Conservation (phyloP, 129 eudicot genomes). For the Erigeron canadensis region DNA sequence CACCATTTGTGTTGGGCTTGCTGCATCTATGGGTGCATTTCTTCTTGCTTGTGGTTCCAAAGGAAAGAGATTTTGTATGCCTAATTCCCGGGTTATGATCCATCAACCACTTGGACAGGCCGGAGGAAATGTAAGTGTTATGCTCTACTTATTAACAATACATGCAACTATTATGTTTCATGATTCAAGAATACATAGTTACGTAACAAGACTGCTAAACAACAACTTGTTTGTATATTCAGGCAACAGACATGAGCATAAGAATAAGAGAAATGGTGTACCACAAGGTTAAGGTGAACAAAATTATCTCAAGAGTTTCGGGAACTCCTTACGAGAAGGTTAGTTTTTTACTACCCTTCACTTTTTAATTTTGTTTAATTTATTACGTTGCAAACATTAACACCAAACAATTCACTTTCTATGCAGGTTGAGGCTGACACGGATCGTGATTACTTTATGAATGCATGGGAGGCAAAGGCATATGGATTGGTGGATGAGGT, state of each 20-base stretch:
- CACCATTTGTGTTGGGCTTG: conserved; percentile 81
- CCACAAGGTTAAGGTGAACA: conserved; percentile 73
- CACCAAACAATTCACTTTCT: neutral
- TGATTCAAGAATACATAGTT: neutral
- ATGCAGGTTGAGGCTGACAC: conserved; percentile 77
- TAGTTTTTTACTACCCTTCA: conserved; percentile 5
- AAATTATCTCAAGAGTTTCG: conserved; percentile 73
- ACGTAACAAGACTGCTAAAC: too few species aligned
- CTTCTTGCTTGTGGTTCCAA: conserved; percentile 89
- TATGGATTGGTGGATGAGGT: conserved; percentile 87
- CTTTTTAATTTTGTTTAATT: too few species aligned
- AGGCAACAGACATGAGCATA: conserved; percentile 81
- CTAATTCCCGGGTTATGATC: conserved; percentile 91
- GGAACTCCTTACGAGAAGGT: conserved; percentile 93
- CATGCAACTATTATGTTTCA: neutral
- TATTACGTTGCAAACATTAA: neutral
- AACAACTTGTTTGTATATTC: conserved; percentile 20
- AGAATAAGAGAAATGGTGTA: conserved; percentile 74
- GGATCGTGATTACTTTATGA: conserved; percentile 73
- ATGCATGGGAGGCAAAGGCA: conserved; percentile 91
- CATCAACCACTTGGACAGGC: conserved; percentile 79
- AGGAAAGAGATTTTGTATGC: conserved; percentile 97
- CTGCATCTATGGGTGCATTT: conserved; percentile 99
- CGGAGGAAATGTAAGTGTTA: conserved; percentile 64
- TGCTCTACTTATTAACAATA: conserved; percentile 6